phyloP scores from a whole-genome alignment of 257 asterid genomes.

The Gentiana straminea region DNA sequence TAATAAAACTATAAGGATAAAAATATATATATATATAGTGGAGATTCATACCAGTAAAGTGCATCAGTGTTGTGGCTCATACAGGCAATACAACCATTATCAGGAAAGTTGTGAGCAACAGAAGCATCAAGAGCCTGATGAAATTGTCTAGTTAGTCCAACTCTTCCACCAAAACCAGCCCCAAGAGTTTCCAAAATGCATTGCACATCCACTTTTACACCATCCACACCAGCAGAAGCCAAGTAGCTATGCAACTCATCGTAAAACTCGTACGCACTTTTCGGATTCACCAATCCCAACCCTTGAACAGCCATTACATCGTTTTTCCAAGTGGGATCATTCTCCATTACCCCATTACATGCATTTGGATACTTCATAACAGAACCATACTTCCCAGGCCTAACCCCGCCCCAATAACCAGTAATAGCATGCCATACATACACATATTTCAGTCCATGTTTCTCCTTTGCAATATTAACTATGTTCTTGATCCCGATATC shows the following conservation, averaged over 20 bases:
- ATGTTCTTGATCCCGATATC: conserved; percentile 53
- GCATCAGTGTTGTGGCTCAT: conserved; percentile 92
- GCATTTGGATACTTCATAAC: conserved; percentile 53
- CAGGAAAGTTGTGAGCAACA: conserved; percentile 52
- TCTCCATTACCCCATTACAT: conserved; percentile 62
- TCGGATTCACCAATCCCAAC: conserved; percentile 70
- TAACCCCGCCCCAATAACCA: conserved; percentile 92
- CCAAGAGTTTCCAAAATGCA: conserved; percentile 83
- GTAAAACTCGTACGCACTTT: conserved; percentile 58
- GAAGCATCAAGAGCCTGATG: conserved; percentile 94
- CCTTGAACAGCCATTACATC: conserved; percentile 68
- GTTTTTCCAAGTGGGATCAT: conserved; percentile 66
- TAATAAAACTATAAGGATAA: too few relatives aligned
- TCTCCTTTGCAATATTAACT: conserved; percentile 62
- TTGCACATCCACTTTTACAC: conserved; percentile 82
- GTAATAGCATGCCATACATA: conserved; percentile 92
- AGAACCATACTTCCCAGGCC: conserved; percentile 57
- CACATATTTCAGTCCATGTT: conserved; percentile 60
- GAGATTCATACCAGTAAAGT: conserved; percentile 48
- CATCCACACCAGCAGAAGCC: conserved; percentile 69
- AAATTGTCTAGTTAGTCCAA: conserved; percentile 65
- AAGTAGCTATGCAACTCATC: conserved; percentile 74
- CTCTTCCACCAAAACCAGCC: conserved; percentile 74
- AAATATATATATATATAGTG: not conserved
- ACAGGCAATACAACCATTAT: conserved; percentile 85